Percentiles rank a stretch among this genome's conserved stretches.
Conservation (phyloP, 139 green algal species). For the Raphidocelis subcapitata region DNA sequence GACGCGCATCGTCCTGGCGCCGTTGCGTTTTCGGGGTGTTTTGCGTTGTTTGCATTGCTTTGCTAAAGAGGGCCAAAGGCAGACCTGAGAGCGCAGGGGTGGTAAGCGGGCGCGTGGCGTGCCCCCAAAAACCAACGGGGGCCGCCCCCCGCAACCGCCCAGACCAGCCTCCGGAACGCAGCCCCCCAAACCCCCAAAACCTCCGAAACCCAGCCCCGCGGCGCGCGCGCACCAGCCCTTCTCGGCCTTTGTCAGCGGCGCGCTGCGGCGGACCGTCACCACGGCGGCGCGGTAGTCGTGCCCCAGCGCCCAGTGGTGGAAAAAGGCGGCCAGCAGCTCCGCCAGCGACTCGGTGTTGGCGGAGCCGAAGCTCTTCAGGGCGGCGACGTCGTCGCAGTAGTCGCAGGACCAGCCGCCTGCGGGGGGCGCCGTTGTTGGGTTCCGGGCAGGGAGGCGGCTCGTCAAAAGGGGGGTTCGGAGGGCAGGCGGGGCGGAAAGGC, state of each 20-base stretch:
- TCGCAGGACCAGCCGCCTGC: constrained; percentile 59
- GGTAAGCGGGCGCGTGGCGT: too few relatives aligned
- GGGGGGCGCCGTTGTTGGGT: too few relatives aligned
- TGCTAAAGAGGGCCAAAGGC: too few relatives aligned
- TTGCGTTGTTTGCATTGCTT: too few relatives aligned
- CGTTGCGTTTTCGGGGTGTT: too few relatives aligned
- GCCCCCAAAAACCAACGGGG: too few relatives aligned
- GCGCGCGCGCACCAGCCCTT: constrained; percentile 78
- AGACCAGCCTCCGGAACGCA: not conserved
- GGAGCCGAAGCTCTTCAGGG: constrained; percentile 65
- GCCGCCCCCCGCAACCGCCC: too few relatives aligned
- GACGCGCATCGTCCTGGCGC: constrained; percentile 82
- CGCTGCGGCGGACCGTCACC: constrained; percentile 70
- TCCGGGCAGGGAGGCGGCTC: too few relatives aligned
- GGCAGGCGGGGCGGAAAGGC: too few relatives aligned
- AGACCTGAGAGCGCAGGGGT: too few relatives aligned
- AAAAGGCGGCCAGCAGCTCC: constrained; percentile 85
- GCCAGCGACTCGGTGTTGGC: constrained; percentile 80
- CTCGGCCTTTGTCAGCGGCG: constrained; percentile 67
- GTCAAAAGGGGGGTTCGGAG: too few relatives aligned
- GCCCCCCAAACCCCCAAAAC: not conserved
- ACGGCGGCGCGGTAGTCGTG: constrained; percentile 87
- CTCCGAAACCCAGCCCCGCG: not conserved
- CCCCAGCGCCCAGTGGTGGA: constrained; percentile 89
- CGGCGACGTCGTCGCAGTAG: constrained; percentile 68